phyloP scores from a whole-genome alignment of 805 yeast genomes.

The Kuraishia capsulata region DNA sequence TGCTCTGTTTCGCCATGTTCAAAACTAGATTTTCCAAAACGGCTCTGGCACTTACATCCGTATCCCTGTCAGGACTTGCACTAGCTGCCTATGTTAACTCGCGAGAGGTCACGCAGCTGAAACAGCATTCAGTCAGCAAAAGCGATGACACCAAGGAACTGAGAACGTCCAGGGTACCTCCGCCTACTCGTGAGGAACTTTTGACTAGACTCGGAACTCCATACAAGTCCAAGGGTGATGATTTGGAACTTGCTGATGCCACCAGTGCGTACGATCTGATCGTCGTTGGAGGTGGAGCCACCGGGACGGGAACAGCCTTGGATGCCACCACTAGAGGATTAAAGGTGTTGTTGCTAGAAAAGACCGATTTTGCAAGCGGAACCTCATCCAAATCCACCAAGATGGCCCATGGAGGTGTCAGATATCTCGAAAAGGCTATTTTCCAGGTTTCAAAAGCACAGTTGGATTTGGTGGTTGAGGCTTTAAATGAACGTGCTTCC shows the following conservation, averaged over 20 bases:
- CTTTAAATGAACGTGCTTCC: constrained; percentile 77
- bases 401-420: constrained; percentile 96
- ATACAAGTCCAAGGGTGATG: constrained; percentile 3
- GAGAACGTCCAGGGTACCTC: constrained; percentile 32
- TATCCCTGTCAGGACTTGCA: not conserved
- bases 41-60: not conserved
- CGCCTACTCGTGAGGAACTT: constrained; percentile 50
- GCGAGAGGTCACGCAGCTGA: not conserved
- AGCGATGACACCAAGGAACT: constrained; percentile 9
- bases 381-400: constrained; percentile 92
- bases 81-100: not conserved
- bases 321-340: constrained; percentile 90
- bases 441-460: constrained; percentile 89
- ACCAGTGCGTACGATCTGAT: constrained; percentile 64
- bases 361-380: constrained; percentile 84
- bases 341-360: constrained; percentile 80
- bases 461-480: constrained; percentile 81
- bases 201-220: constrained; percentile 30
- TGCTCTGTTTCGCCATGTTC: too few species aligned
- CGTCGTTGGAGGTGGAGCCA: constrained; percentile 93
- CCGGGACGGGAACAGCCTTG: constrained; percentile 88
- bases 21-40: not conserved
- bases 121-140: not conserved
- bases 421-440: constrained; percentile 91
- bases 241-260: constrained; percentile 19